These are phyloP conservation scores for Suillus cothurnatus DNA, from an alignment of 768 basidiomycete species.

Conservation along the genomic window DNA sequence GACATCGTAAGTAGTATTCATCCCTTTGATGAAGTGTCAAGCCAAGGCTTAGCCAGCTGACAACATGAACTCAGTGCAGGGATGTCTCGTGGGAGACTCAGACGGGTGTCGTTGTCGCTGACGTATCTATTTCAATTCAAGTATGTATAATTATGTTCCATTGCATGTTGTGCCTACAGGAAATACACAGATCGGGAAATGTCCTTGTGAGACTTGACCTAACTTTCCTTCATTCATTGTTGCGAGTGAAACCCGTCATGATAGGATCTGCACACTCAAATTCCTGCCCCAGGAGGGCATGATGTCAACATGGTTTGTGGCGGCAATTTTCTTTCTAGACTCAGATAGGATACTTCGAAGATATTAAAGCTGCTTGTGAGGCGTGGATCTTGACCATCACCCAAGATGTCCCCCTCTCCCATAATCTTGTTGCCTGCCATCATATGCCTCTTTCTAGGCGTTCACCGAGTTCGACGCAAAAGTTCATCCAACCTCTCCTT, in stretches of 20 bases:
- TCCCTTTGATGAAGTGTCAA: not conserved
- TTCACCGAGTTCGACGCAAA: constrained; percentile 17
- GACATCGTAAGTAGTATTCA: not conserved
- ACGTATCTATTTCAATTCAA: not conserved
- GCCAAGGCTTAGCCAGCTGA: not conserved
- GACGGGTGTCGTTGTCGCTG: not conserved
- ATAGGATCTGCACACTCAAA: not conserved
- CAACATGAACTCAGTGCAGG: too few relatives aligned
- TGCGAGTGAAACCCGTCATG: not conserved
- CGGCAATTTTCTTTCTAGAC: not conserved
- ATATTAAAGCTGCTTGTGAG: not conserved
- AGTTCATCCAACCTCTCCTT: constrained; percentile 2
- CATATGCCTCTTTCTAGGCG: constrained; percentile 14
- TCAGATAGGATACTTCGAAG: not conserved
- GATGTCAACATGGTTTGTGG: not conserved
- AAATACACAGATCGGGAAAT: constrained; percentile 3
- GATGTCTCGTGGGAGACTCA: not conserved
- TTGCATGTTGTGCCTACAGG: not conserved
- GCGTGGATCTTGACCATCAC: not conserved
- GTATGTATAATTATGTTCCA: not conserved
- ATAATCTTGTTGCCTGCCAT: constrained; percentile 12
- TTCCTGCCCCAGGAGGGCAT: not conserved
- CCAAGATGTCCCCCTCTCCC: constrained; percentile 8
- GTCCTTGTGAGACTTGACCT: not conserved
- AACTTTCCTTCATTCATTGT: not conserved